These are phyloP conservation scores for Neostapfia colusana DNA, from an alignment of 176 grass and related monocot genomes.

Conservation along the genomic window DNA sequence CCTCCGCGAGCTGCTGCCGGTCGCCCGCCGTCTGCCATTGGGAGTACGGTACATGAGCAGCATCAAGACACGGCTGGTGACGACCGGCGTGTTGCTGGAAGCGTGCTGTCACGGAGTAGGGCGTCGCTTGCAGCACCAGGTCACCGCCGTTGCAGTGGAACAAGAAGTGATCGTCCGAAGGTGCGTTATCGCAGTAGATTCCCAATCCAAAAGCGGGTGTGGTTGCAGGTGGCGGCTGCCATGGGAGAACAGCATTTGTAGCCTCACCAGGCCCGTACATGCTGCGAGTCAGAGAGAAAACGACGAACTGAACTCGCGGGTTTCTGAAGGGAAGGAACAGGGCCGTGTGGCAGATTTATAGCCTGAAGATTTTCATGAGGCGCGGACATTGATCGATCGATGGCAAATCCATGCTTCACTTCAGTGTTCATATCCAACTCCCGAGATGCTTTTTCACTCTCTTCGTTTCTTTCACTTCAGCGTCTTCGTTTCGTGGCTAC, in stretches of 20 bases:
- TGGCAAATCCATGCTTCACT: background rate
- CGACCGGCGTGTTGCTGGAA: background rate
- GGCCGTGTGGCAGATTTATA: constrained; percentile 57
- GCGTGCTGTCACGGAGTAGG: background rate
- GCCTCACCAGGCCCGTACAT: constrained; percentile 61
- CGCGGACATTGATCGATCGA: background rate
- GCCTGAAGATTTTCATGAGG: too few species aligned
- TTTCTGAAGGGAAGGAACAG: constrained; percentile 25
- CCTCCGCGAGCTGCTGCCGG: constrained; percentile 42
- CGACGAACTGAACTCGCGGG: too few species aligned
- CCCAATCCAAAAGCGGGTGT: constrained; percentile 40
- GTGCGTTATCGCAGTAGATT: constrained; percentile 43
- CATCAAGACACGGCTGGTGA: constrained; percentile 17
- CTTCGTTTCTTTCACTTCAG: too few species aligned
- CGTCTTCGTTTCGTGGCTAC: background rate
- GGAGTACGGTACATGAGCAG: background rate
- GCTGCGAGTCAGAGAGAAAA: background rate
- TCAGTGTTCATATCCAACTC: background rate
- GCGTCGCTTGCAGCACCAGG: background rate
- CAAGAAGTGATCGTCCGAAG: constrained; percentile 21
- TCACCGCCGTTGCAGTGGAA: constrained; percentile 31
- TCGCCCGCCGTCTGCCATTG: constrained; percentile 35
- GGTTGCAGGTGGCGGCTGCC: constrained; percentile 7
- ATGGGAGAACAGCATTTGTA: constrained; percentile 37
- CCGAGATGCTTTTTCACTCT: background rate